Percentiles rank a stretch among this genome's conserved stretches.
Evolutionary conservation across 352 stramenopile genomes (phyloP).

Genomic region (Phytophthora melonis): DNA sequence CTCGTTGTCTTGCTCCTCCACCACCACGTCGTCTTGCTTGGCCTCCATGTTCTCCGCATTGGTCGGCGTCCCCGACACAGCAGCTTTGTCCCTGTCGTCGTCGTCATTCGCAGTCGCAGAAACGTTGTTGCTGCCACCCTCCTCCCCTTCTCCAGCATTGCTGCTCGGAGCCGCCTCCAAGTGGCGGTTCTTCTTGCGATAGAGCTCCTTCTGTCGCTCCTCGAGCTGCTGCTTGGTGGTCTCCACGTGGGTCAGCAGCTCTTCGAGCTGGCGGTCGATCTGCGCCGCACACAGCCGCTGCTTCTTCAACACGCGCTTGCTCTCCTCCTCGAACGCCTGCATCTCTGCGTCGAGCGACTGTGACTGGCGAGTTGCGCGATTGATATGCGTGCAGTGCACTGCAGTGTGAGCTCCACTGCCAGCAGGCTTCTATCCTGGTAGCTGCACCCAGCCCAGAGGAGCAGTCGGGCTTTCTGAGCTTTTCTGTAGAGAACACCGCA

Average conservation of each 20-base stretch:
- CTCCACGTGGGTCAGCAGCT: constrained; percentile 70
- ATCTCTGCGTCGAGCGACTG: constrained; percentile 28
- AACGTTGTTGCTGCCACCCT: constrained; percentile 5
- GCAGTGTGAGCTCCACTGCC: too few relatives aligned
- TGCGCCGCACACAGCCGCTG: constrained; percentile 67
- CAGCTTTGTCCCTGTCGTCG: not conserved
- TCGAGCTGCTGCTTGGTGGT: constrained; percentile 65
- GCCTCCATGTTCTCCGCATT: constrained; percentile 25
- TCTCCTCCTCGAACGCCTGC: constrained; percentile 71
- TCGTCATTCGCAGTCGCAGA: not conserved
- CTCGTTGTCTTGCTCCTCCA: constrained; percentile 68
- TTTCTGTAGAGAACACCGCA: not conserved
- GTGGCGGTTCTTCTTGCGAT: constrained; percentile 66
- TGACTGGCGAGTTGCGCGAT: not conserved
- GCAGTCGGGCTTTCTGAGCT: constrained; percentile 5
- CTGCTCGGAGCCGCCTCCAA: constrained; percentile 17
- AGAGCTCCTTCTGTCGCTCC: constrained; percentile 65
- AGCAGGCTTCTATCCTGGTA: too few relatives aligned
- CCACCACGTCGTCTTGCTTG: constrained; percentile 37
- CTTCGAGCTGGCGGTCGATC: constrained; percentile 72
- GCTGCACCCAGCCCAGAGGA: not conserved
- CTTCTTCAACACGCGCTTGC: constrained; percentile 73
- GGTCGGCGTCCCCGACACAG: not conserved
- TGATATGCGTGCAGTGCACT: not conserved
- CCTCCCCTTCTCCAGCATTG: constrained; percentile 16